Conservation (phyloP, 2,329 filamentous ascomycete genomes). For the Trichoderma breve region DNA sequence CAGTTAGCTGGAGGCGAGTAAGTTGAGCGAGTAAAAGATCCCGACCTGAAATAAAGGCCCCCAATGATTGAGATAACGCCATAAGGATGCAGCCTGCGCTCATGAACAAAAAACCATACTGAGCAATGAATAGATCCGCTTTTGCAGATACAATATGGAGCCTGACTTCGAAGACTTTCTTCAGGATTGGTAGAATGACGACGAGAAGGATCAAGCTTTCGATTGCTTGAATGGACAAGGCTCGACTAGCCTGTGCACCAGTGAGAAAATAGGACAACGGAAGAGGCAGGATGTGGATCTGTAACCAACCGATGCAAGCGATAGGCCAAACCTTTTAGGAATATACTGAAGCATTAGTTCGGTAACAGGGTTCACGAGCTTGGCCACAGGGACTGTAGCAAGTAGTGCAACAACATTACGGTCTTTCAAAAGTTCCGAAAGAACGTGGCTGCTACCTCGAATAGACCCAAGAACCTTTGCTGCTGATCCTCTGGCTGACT, state of each 20-base stretch:
- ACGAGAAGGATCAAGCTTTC: constrained; percentile 1
- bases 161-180: not conserved
- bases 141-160: not conserved
- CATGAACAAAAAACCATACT: constrained; percentile 1
- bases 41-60: not conserved
- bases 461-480: not conserved
- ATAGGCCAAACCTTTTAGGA: constrained; percentile 3
- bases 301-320: constrained; percentile 2
- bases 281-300: not conserved
- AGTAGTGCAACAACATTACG: constrained; percentile 1
- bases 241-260: not conserved
- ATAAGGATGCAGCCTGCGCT: constrained; percentile 5
- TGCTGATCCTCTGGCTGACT: not conserved
- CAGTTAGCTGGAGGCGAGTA: not conserved
- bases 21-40: not conserved
- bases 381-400: constrained; percentile 6
- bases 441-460: not conserved
- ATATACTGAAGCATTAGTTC: constrained; percentile 18
- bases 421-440: not conserved
- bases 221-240: not conserved
- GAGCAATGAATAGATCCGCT: not conserved
- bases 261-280: not conserved
- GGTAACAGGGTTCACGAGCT: constrained; percentile 11
- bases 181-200: not conserved
- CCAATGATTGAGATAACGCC: constrained; percentile 2